A percentile compares a stretch with the other conserved stretches of the same genome.
Conservation (phyloP, 805 yeast genomes). For the Clavispora vitiphila region DNA sequence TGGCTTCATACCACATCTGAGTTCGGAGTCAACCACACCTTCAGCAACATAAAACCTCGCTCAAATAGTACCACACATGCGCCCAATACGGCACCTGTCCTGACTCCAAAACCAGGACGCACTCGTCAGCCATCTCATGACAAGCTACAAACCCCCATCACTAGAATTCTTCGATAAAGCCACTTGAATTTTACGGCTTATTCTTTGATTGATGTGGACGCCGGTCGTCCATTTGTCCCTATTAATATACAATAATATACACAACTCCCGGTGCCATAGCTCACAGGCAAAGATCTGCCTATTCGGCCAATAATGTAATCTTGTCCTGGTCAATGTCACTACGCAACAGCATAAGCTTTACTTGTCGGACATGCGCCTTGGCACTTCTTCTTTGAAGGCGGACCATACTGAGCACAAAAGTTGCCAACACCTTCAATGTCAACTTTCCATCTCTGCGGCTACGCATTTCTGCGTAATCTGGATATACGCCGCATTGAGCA, state of each 20-base stretch:
- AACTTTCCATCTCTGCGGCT: conserved; percentile 15
- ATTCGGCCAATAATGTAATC: conserved; percentile 8
- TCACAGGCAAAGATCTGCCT: neutral
- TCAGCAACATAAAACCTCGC: conserved; percentile 16
- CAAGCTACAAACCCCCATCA: conserved; percentile 39
- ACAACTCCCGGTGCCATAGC: neutral
- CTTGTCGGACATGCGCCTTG: conserved; percentile 22
- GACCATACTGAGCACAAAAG: conserved; percentile 33
- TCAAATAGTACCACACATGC: conserved; percentile 8
- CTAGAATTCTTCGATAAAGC: conserved; percentile 28
- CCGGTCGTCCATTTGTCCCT: neutral
- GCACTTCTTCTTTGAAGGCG: conserved; percentile 27
- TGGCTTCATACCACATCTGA: conserved; percentile 29
- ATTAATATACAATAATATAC: neutral
- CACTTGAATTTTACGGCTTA: no score
- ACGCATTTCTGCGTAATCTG: conserved; percentile 20
- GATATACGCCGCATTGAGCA: conserved; percentile 29
- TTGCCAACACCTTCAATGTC: conserved; percentile 31
- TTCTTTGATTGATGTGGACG: neutral
- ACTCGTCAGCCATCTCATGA: conserved; percentile 36
- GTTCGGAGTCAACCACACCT: conserved; percentile 25
- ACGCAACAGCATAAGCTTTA: conserved; percentile 23
- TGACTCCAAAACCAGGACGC: conserved; percentile 37
- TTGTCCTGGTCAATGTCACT: conserved; percentile 28
- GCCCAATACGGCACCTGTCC: conserved; percentile 14